Conservation (phyloP, 768 basidiomycete species). For the Pleurotus salmoneostramineus region DNA sequence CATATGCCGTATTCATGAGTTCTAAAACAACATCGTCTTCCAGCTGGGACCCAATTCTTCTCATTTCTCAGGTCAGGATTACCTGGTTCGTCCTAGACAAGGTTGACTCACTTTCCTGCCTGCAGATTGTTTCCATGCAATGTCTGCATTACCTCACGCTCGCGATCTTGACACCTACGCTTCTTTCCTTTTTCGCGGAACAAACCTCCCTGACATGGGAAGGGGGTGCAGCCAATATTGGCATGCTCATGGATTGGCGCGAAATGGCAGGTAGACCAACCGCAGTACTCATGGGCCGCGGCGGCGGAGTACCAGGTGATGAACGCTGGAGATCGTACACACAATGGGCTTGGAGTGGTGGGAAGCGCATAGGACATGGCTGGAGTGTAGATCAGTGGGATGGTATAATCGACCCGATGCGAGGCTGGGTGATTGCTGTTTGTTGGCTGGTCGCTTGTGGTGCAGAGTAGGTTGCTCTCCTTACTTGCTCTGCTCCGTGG, state of each 20-base stretch:
- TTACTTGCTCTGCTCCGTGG: neutral
- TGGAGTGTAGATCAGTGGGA: slow-evolving; percentile 55
- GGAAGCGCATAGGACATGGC: slow-evolving; percentile 66
- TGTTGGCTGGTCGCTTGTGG: slow-evolving; percentile 83
- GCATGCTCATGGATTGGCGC: slow-evolving; percentile 93
- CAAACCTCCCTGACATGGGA: slow-evolving; percentile 65
- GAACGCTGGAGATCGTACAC: slow-evolving; percentile 63
- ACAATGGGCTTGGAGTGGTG: slow-evolving; percentile 73
- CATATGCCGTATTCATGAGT: neutral
- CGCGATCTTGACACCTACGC: slow-evolving; percentile 74
- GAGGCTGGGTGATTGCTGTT: slow-evolving; percentile 88
- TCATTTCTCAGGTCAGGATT: neutral
- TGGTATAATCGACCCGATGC: slow-evolving; percentile 67
- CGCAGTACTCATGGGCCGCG: slow-evolving; percentile 23
- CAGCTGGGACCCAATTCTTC: neutral
- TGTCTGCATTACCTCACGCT: slow-evolving; percentile 92
- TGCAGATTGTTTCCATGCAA: slow-evolving; percentile 91
- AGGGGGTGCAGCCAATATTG: slow-evolving; percentile 77
- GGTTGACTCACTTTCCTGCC: neutral
- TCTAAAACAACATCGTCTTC: neutral
- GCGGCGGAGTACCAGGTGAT: slow-evolving; percentile 54
- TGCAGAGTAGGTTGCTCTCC: slow-evolving; percentile 67
- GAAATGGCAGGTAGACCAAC: slow-evolving; percentile 89
- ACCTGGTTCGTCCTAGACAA: neutral
- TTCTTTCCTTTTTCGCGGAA: slow-evolving; percentile 74